Percentiles rank a stretch among this genome's conserved stretches.
Evolutionary conservation across 2,329 filamentous ascomycete species (phyloP).

Genomic region (Podosphaera fusca): DNA sequence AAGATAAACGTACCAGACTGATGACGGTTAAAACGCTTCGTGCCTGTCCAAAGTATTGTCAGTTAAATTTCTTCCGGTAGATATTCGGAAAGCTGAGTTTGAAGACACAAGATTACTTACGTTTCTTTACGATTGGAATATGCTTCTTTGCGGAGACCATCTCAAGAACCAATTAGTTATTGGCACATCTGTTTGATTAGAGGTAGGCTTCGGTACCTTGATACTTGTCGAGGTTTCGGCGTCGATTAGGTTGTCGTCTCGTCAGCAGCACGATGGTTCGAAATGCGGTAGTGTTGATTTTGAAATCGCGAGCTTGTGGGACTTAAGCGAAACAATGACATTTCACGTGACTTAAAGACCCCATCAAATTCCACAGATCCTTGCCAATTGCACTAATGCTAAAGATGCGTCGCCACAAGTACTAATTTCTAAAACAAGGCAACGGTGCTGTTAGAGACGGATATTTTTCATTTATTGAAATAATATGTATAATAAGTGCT

Average conservation of each 20-base stretch:
- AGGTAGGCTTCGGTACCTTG: neutral
- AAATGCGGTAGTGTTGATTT: no score
- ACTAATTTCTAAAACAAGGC: no score
- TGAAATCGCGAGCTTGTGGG: no score
- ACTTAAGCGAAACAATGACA: no score
- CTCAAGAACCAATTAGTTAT: conserved; percentile 21
- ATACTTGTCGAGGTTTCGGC: neutral
- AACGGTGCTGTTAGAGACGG: no score
- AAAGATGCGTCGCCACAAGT: no score
- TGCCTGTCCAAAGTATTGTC: conserved; percentile 35
- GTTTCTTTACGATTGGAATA: conserved; percentile 99
- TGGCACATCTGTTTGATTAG: neutral
- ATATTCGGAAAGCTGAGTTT: conserved; percentile 1
- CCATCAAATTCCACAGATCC: no score
- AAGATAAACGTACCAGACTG: conserved; percentile 38
- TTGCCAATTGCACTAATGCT: no score
- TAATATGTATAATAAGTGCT: no score
- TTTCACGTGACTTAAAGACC: no score
- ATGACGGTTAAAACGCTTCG: conserved; percentile 88
- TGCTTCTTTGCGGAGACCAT: conserved; percentile 99
- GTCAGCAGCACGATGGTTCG: neutral
- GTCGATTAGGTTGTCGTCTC: neutral
- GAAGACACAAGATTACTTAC: conserved; percentile 35
- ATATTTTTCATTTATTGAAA: no score
- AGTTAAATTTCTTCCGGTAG: neutral